These are phyloP conservation scores for Wickerhamiella galacta DNA, from an alignment of 805 yeast genomes.

Conservation along the genomic window DNA sequence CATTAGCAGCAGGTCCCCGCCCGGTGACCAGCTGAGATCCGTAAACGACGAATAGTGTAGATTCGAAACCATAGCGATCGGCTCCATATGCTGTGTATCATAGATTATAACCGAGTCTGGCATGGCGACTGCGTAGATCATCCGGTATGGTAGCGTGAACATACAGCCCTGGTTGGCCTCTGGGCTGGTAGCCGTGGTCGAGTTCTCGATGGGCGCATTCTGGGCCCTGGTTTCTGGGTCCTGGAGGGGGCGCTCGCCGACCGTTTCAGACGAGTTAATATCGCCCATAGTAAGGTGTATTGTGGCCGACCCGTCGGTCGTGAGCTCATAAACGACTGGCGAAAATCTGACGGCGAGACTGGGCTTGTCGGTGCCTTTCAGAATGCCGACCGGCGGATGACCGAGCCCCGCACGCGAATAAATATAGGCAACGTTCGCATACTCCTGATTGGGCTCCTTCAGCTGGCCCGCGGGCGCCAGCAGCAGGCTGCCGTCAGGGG, in stretches of 20 bases:
- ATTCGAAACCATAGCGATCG: slow-evolving; percentile 60
- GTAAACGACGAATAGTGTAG: slow-evolving; percentile 81
- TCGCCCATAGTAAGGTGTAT: slow-evolving; percentile 7
- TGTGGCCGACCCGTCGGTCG: slow-evolving; percentile 6
- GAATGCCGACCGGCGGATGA: slow-evolving; percentile 54
- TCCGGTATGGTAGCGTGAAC: slow-evolving; percentile 52
- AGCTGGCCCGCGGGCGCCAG: slow-evolving; percentile 63
- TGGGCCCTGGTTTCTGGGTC: too few species aligned
- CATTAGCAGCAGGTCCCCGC: slow-evolving; percentile 52
- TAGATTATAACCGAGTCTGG: slow-evolving; percentile 69
- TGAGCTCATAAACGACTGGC: slow-evolving; percentile 40
- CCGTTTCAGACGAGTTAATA: not conserved
- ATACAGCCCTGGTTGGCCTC: slow-evolving; percentile 18
- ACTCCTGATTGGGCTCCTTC: slow-evolving; percentile 20
- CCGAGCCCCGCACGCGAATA: slow-evolving; percentile 56
- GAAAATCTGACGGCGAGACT: slow-evolving; percentile 70
- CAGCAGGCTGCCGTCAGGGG: slow-evolving; percentile 77
- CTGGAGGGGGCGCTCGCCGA: not conserved
- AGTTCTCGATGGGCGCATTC: too few species aligned
- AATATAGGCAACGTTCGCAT: slow-evolving; percentile 72
- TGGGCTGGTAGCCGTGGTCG: too few species aligned
- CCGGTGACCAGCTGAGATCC: slow-evolving; percentile 69
- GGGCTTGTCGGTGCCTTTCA: slow-evolving; percentile 70
- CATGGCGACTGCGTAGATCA: slow-evolving; percentile 87
- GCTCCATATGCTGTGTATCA: slow-evolving; percentile 54